phyloP scores from a whole-genome alignment of 2,329 filamentous ascomycete genomes.

The Cladosporium oxysporum region DNA sequence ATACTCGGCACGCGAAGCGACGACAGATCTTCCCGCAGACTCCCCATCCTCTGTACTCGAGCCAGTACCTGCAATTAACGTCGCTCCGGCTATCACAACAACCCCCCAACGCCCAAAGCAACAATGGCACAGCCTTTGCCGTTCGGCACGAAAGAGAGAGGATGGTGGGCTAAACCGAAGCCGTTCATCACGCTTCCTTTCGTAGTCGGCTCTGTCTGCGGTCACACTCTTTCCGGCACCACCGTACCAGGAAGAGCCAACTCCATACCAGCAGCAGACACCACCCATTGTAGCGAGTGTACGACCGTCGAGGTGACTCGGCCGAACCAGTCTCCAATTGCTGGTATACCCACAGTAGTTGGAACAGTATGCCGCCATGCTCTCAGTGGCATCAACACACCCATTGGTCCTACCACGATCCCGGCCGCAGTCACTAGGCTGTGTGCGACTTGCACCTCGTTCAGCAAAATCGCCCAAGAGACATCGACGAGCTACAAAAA shows the following conservation, averaged over 20 bases:
- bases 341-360: background rate
- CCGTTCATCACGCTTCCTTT: background rate
- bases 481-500: background rate
- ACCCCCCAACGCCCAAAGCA: background rate
- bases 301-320: too few relatives aligned
- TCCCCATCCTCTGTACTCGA: background rate
- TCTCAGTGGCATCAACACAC: background rate
- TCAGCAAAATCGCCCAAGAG: background rate
- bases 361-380: background rate
- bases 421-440: background rate
- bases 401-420: conserved; percentile 1
- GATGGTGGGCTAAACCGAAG: background rate
- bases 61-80: background rate
- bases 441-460: background rate
- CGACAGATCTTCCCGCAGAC: background rate
- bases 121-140: background rate
- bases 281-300: background rate
- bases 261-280: background rate
- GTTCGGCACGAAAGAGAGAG: background rate
- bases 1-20: background rate
- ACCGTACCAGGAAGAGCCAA: background rate
- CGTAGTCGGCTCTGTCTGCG: background rate
- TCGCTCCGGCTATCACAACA: background rate
- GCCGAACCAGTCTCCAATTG: background rate
- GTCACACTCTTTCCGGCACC: background rate